These are phyloP conservation scores for Saccharata proteae DNA, from an alignment of 2,329 filamentous ascomycete genomes.

Conservation along the genomic window DNA sequence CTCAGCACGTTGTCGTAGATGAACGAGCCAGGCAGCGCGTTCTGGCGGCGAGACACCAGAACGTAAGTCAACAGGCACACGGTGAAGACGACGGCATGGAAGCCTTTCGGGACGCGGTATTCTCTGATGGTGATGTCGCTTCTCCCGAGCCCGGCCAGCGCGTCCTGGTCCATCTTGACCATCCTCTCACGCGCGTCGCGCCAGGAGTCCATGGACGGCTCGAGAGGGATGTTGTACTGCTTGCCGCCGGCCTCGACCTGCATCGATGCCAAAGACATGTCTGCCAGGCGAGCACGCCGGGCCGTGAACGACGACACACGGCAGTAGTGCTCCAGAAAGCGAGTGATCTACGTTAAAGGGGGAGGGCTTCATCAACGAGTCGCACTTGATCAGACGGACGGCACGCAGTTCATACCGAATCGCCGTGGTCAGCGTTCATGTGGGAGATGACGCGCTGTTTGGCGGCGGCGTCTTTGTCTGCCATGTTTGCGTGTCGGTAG, in stretches of 20 bases:
- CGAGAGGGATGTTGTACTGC: constrained; percentile 45
- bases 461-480: constrained; percentile 32
- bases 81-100: constrained; percentile 43
- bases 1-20: constrained; percentile 27
- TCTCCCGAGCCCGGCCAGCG: constrained; percentile 48
- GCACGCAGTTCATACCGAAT: constrained; percentile 39
- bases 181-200: constrained; percentile 57
- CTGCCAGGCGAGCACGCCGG: constrained; percentile 47
- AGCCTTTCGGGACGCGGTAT: constrained; percentile 38
- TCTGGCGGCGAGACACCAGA: constrained; percentile 16
- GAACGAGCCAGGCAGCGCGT: constrained; percentile 22
- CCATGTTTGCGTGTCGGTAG: no score
- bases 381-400: background rate
- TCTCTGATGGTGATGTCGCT: constrained; percentile 43
- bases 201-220: constrained; percentile 57
- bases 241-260: constrained; percentile 43
- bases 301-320: constrained; percentile 44
- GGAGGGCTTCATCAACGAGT: constrained; percentile 6
- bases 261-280: constrained; percentile 54
- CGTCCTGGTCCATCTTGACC: constrained; percentile 58
- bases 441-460: constrained; percentile 60
- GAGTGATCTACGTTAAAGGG: constrained; percentile 40
- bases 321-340: constrained; percentile 66
- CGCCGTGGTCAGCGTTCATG: constrained; percentile 75
- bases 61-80: constrained; percentile 24